A percentile compares a stretch with the other conserved stretches of the same genome.
phyloP scores from a whole-genome alignment of 805 yeast species.

The Nakazawaea pomicola region DNA sequence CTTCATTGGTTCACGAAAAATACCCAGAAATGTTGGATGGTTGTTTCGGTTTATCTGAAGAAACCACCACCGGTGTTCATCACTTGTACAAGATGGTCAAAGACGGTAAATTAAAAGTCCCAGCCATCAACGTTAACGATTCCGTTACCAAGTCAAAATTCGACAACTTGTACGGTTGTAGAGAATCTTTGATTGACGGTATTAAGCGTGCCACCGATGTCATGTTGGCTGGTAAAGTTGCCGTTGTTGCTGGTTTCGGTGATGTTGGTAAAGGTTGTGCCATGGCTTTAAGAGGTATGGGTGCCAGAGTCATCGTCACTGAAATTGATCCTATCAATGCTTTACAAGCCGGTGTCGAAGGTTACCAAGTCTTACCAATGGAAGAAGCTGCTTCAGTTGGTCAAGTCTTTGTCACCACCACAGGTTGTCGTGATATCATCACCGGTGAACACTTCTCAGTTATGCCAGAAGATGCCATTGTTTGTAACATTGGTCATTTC shows the following conservation, averaged over 20 bases:
- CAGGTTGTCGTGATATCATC: slow-evolving; percentile 99
- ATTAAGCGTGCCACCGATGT: slow-evolving; percentile 99
- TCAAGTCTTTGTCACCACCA: slow-evolving; percentile 98
- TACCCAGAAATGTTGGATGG: slow-evolving; percentile 95
- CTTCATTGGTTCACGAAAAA: slow-evolving; percentile 93
- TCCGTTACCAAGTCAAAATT: slow-evolving; percentile 98
- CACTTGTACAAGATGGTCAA: slow-evolving; percentile 94
- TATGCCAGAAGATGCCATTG: slow-evolving; percentile 99
- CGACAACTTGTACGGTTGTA: slow-evolving; percentile 99
- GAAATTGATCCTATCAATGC: slow-evolving; percentile 99
- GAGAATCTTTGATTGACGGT: slow-evolving; percentile 98
- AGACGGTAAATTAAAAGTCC: slow-evolving; percentile 88
- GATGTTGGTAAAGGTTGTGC: slow-evolving; percentile 99
- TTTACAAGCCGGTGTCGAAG: slow-evolving; percentile 98
- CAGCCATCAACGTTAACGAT: slow-evolving; percentile 99
- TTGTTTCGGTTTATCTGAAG: slow-evolving; percentile 96
- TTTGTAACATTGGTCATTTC: slow-evolving; percentile 99
- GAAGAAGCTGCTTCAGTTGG: slow-evolving; percentile 89
- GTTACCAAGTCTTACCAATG: slow-evolving; percentile 95
- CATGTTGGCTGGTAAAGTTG: slow-evolving; percentile 98
- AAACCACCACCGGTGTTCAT: slow-evolving; percentile 99
- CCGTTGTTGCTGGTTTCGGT: slow-evolving; percentile 99
- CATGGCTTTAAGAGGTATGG: slow-evolving; percentile 97
- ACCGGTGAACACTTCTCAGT: slow-evolving; percentile 77
- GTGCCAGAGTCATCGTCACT: slow-evolving; percentile 96